phyloP scores from a whole-genome alignment of 2,329 filamentous ascomycete genomes.

The Colletotrichum orchidophilum region DNA sequence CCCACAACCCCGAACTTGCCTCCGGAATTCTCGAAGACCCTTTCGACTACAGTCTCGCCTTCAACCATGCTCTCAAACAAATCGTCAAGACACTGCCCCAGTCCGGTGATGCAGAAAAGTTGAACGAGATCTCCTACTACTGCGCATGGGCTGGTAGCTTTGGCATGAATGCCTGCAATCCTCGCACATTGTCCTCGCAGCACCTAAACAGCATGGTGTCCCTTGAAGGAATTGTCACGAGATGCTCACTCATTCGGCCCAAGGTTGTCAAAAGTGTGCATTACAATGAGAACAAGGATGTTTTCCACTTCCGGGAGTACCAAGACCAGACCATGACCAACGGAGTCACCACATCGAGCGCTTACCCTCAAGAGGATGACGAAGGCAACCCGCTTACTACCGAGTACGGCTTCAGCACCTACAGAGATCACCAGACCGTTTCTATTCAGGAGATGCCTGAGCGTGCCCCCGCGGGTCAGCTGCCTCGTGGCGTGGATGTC shows the following conservation, averaged over 20 bases:
- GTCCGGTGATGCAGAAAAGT: conserved; percentile 78
- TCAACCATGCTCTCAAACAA: conserved; percentile 89
- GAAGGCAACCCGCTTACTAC: conserved; percentile 92
- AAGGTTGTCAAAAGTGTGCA: conserved; percentile 99
- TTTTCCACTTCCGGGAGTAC: conserved; percentile 91
- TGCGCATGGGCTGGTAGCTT: conserved; percentile 98
- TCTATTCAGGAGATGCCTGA: conserved; percentile 99
- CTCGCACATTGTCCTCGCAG: conserved; percentile 86
- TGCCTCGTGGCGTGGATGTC: conserved; percentile 94
- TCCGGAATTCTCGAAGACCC: conserved; percentile 81
- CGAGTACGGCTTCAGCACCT: conserved; percentile 95
- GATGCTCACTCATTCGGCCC: conserved; percentile 92
- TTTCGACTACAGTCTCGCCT: conserved; percentile 88
- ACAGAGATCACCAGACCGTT: conserved; percentile 95
- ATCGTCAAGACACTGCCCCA: conserved; percentile 84
- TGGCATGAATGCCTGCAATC: conserved; percentile 93
- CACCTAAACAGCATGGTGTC: conserved; percentile 98
- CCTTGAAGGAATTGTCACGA: conserved; percentile 95
- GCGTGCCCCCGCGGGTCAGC: conserved; percentile 90
- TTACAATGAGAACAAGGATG: conserved; percentile 87
- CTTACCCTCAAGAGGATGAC: conserved; percentile 94
- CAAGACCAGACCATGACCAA: conserved; percentile 97
- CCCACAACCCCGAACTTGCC: conserved; percentile 86
- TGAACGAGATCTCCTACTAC: conserved; percentile 87
- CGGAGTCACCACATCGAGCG: conserved; percentile 86